phyloP scores from a whole-genome alignment of 1,139 yeast species.

The Kurtzmaniella quercitrusa region DNA sequence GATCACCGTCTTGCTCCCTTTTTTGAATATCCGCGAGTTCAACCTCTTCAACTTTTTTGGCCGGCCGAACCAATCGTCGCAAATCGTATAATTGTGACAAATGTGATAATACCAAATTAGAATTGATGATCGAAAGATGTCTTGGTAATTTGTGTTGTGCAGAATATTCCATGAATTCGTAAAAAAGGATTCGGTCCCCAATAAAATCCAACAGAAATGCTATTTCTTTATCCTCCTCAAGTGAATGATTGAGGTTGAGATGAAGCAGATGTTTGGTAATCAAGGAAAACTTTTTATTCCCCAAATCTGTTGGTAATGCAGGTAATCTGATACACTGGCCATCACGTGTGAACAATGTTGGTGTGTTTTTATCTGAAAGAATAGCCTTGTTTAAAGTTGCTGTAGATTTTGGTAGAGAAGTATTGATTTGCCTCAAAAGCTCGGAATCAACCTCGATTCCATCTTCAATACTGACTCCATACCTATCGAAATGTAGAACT shows the following conservation, averaged over 20 bases:
- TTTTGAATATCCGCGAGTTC: conserved; percentile 3
- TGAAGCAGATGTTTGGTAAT: conserved; percentile 1
- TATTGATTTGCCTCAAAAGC: background rate
- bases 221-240: conserved; percentile 4
- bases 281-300: conserved; percentile 6
- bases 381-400: conserved; percentile 2
- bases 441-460: background rate
- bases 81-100: conserved; percentile 12
- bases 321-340: conserved; percentile 7
- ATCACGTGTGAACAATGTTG: conserved; percentile 4
- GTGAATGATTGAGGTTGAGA: background rate
- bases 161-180: conserved; percentile 11
- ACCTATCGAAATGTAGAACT: background rate
- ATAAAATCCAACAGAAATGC: conserved; percentile 11
- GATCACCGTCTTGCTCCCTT: conserved; percentile 13
- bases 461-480: background rate
- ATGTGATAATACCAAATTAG: conserved; percentile 12
- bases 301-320: conserved; percentile 8
- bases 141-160: conserved; percentile 9
- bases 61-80: conserved; percentile 6
- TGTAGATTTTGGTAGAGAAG: background rate
- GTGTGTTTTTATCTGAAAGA: conserved; percentile 2
- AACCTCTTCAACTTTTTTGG: background rate
- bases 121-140: conserved; percentile 11
- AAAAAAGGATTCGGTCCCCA: conserved; percentile 13